Evolutionary conservation across 495 filamentous ascomycete genomes (phyloP).

Genomic region (Penicillium waksmanii): DNA sequence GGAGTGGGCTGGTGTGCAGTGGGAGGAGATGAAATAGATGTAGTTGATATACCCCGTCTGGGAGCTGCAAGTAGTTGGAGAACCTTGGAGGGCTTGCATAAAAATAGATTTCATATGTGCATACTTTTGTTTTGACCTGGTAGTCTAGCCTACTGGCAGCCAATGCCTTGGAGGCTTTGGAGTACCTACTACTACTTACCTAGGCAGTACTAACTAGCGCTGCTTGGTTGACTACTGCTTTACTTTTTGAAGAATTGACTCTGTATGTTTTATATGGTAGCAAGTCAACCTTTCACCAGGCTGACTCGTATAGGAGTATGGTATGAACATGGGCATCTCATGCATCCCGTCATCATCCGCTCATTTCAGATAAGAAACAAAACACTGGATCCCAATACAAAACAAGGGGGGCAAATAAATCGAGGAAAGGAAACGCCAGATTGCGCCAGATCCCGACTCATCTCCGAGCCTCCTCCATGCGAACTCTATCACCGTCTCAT

Average conservation of each 20-base stretch:
- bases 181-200: neutral
- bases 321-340: conserved; percentile 29
- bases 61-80: neutral
- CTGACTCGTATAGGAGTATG: conserved; percentile 9
- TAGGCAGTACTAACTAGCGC: too few relatives aligned
- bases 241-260: neutral
- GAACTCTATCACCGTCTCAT: conserved; percentile 36
- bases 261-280: conserved; percentile 20
- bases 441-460: conserved; percentile 40
- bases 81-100: neutral
- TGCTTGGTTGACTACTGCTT: neutral
- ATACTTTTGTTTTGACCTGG: neutral
- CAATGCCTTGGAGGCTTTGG: too few relatives aligned
- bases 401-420: conserved; percentile 21
- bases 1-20: conserved; percentile 97
- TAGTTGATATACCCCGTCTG: conserved; percentile 19
- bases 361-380: conserved; percentile 22
- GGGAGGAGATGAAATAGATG: conserved; percentile 71
- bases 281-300: conserved; percentile 2
- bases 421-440: conserved; percentile 32
- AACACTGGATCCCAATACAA: conserved; percentile 31
- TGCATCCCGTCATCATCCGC: conserved; percentile 20
- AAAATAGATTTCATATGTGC: conserved; percentile 10
- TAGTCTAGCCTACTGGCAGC: neutral
- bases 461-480: conserved; percentile 36